These are phyloP conservation scores for Actinidia arguta DNA, from an alignment of 179 eudicot genomes.

Conservation along the genomic window DNA sequence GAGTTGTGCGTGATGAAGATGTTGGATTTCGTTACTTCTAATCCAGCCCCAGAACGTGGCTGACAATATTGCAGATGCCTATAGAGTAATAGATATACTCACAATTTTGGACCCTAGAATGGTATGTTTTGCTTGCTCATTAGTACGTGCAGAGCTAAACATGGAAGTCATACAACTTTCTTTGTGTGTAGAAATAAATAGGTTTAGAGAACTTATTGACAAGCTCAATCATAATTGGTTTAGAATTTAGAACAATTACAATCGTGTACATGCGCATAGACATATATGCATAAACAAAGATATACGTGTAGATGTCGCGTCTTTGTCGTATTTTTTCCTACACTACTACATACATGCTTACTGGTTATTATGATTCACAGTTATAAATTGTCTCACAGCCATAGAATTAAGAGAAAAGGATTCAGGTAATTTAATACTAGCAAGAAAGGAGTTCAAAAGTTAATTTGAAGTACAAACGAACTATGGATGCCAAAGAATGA, in stretches of 20 bases:
- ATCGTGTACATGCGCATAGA: not conserved
- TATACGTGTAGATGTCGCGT: not conserved
- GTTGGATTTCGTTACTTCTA: not conserved
- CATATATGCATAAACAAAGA: not conserved
- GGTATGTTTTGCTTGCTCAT: not conserved
- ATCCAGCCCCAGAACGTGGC: not conserved
- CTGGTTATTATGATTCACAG: not conserved
- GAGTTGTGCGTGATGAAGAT: conserved; percentile 4
- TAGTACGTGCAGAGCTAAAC: not conserved
- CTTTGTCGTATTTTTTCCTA: not conserved
- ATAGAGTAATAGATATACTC: not conserved
- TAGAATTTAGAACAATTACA: not conserved
- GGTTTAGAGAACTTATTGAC: not conserved
- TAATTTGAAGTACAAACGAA: not conserved
- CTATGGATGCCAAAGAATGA: not conserved
- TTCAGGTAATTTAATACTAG: not conserved
- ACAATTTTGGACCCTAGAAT: not conserved
- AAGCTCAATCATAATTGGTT: not conserved
- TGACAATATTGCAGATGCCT: not conserved
- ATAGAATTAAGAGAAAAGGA: not conserved
- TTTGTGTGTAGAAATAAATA: not conserved
- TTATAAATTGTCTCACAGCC: not conserved
- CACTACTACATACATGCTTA: not conserved
- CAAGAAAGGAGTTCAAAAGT: not conserved
- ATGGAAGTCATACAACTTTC: not conserved